Conservation (phyloP, 176 grass and related monocot genomes). For the Pharus latifolius region DNA sequence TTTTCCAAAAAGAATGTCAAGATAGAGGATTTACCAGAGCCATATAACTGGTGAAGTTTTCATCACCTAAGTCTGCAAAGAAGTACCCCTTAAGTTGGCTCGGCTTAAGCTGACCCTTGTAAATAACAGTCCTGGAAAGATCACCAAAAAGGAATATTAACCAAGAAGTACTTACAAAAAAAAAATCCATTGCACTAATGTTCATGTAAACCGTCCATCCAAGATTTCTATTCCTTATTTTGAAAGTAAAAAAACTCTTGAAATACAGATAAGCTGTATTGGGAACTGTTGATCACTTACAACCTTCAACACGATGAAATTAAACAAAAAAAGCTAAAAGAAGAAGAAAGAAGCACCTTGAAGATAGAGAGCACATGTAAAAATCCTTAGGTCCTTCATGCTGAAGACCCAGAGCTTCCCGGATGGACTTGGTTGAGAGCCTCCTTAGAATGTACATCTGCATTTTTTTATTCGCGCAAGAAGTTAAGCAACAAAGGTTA, state of each 20-base stretch:
- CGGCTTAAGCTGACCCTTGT: constrained; percentile 84
- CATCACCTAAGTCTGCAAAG: constrained; percentile 71
- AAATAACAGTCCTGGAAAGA: constrained; percentile 62
- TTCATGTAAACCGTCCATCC: too few relatives aligned
- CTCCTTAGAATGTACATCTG: constrained; percentile 67
- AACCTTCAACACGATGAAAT: not conserved
- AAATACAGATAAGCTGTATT: not conserved
- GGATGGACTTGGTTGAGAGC: constrained; percentile 48
- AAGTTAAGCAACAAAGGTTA: not conserved
- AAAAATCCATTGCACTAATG: not conserved
- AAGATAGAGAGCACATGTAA: constrained; percentile 90
- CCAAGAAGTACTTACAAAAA: not conserved
- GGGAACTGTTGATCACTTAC: not conserved
- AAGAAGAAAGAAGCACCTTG: constrained; percentile 35
- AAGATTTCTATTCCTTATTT: not conserved
- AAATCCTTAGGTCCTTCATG: constrained; percentile 45
- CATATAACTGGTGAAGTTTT: constrained; percentile 85
- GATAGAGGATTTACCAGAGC: constrained; percentile 56
- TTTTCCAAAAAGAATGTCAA: not conserved
- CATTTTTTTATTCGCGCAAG: not conserved
- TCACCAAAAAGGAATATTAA: not conserved
- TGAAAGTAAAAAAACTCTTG: not conserved
- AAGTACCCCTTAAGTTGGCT: constrained; percentile 61
- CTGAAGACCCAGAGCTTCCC: constrained; percentile 27
- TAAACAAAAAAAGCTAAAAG: not conserved